These are phyloP conservation scores for Mycogone perniciosa DNA, from an alignment of 2,329 filamentous ascomycete species.

Conservation along the genomic window DNA sequence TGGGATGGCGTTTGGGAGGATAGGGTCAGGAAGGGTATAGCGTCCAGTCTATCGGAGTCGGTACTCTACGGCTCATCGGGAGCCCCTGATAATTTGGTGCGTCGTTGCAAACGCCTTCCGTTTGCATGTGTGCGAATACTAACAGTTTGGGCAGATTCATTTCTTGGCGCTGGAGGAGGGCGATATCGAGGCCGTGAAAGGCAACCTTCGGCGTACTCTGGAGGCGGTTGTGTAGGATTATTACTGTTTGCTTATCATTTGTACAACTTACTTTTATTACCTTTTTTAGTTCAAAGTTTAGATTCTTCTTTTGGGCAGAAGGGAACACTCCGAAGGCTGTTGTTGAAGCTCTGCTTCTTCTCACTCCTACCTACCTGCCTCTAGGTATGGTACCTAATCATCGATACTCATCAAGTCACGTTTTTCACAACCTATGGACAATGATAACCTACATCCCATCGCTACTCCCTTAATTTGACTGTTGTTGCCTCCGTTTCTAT, in stretches of 20 bases:
- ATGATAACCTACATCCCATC: neutral
- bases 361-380: too few relatives aligned
- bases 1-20: conserved; percentile 98
- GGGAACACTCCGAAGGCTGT: neutral
- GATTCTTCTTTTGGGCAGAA: neutral
- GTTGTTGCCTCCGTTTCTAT: neutral
- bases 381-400: neutral
- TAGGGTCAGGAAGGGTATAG: conserved; percentile 72
- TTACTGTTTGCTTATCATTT: neutral
- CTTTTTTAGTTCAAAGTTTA: neutral
- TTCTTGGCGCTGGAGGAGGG: conserved; percentile 58
- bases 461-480: neutral
- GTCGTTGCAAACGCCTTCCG: conserved; percentile 21
- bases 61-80: conserved; percentile 66
- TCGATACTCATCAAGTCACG: neutral
- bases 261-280: neutral
- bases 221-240: conserved; percentile 24
- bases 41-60: conserved; percentile 69
- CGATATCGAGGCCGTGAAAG: conserved; percentile 52
- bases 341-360: neutral
- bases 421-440: neutral
- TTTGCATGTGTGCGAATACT: conserved; percentile 9
- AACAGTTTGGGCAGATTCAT: conserved; percentile 46
- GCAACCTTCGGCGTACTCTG: conserved; percentile 50
- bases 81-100: conserved; percentile 65